Percentiles rank a stretch among this genome's conserved stretches.
phyloP scores from a whole-genome alignment of 78 protist species.

The Guillardia theta region DNA sequence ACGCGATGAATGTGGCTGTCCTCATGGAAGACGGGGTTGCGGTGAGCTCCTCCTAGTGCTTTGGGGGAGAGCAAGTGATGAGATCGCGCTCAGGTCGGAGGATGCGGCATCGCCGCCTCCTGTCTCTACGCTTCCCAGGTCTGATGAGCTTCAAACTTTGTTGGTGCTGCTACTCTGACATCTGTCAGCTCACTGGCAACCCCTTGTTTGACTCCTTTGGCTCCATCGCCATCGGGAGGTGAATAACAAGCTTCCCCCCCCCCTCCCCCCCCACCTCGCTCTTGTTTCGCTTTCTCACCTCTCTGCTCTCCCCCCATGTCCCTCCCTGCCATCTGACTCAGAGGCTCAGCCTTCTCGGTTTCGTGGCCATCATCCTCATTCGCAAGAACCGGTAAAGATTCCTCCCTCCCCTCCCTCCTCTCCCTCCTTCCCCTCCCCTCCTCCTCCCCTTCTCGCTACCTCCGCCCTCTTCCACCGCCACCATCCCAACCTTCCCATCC shows the following conservation, averaged over 20 bases:
- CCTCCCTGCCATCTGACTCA: no score
- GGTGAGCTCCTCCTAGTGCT: background rate
- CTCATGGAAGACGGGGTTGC: conserved; percentile 60
- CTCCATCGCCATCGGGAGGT: conserved; percentile 37
- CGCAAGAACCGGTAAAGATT: no score
- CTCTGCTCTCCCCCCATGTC: background rate
- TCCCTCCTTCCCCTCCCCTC: background rate
- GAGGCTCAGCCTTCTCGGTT: background rate
- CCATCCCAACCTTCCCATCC: background rate
- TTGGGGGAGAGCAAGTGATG: background rate
- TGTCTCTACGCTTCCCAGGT: conserved; percentile 14
- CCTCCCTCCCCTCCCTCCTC: conserved; percentile 24
- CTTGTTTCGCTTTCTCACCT: background rate
- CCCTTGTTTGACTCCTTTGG: conserved; percentile 52
- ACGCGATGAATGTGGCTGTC: conserved; percentile 56
- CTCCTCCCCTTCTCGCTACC: background rate
- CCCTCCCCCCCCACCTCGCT: background rate
- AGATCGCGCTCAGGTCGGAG: conserved; percentile 45
- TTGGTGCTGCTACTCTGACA: background rate
- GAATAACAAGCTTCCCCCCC: background rate
- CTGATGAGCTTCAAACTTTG: no score
- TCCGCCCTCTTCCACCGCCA: background rate
- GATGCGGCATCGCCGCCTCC: conserved; percentile 46
- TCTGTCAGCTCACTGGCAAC: conserved; percentile 10
- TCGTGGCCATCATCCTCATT: background rate